Conservation (phyloP, 148 eudicot genomes). For the Silene conica region DNA sequence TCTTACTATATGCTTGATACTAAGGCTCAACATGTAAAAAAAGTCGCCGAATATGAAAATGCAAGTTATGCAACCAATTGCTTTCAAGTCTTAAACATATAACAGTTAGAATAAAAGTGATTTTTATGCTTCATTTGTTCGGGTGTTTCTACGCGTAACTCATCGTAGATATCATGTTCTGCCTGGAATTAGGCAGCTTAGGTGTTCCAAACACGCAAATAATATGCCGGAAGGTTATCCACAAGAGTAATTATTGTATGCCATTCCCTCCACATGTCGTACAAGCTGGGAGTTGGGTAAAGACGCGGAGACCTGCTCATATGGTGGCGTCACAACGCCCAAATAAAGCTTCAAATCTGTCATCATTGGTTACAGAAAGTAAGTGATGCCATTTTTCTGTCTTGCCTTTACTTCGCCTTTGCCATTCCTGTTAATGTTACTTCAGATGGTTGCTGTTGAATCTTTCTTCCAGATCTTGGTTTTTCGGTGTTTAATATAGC, state of each 20-base stretch:
- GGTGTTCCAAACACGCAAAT: slow-evolving; percentile 25
- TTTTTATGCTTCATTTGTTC: background rate
- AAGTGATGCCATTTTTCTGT: slow-evolving; percentile 6
- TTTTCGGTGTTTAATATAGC: background rate
- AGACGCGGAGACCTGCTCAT: slow-evolving; percentile 21
- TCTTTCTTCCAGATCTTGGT: background rate
- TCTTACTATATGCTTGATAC: background rate
- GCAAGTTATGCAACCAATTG: background rate
- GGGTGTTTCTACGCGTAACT: background rate
- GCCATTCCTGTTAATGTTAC: background rate
- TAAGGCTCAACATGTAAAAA: background rate
- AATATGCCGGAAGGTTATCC: slow-evolving; percentile 16
- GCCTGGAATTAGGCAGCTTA: slow-evolving; percentile 21
- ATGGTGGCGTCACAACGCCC: slow-evolving; percentile 8
- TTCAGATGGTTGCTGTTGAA: background rate
- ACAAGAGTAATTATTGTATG: slow-evolving; percentile 3
- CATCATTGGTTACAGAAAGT: slow-evolving; percentile 26
- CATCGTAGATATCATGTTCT: background rate
- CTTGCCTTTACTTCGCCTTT: background rate
- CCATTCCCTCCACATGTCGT: slow-evolving; percentile 14
- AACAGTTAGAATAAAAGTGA: background rate
- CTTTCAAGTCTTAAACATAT: background rate
- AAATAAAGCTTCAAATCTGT: slow-evolving; percentile 18
- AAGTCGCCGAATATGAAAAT: background rate
- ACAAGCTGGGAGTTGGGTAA: slow-evolving; percentile 20